Percentiles rank a stretch among this genome's conserved stretches.
These are phyloP conservation scores for Daldinia childiae DNA, from an alignment of 495 filamentous ascomycete species.

Conservation along the genomic window DNA sequence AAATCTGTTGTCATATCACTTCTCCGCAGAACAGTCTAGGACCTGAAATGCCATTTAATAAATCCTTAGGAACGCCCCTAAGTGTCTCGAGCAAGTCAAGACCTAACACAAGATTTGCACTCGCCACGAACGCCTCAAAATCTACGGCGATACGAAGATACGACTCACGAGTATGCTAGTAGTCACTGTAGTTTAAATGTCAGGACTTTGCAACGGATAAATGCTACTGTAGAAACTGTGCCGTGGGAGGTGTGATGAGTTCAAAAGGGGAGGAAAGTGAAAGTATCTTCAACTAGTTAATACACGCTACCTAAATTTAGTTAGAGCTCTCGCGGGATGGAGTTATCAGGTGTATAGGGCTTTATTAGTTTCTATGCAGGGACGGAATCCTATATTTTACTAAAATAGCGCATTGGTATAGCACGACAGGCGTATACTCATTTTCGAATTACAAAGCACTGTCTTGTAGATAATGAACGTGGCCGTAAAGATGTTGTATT, in stretches of 20 bases:
- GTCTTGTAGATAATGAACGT: background rate
- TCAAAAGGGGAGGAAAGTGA: background rate
- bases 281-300: background rate
- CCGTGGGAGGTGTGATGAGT: no score
- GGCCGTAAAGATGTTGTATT: background rate
- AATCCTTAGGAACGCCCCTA: background rate
- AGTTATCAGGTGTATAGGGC: background rate
- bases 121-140: background rate
- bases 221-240: no score
- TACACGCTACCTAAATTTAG: background rate
- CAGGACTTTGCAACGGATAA: no score
- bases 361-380: background rate
- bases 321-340: background rate
- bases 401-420: background rate
- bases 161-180: background rate
- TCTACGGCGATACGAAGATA: background rate
- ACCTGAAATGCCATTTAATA: background rate
- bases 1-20: background rate
- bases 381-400: background rate
- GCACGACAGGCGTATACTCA: background rate
- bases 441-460: background rate
- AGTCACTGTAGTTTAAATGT: background rate
- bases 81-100: no score
- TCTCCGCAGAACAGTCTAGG: background rate
- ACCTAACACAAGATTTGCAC: background rate